Percentiles rank a stretch among this genome's conserved stretches.
Evolutionary conservation across 305 asterid genomes (phyloP).

Genomic region (Fraxinus ornus): DNA sequence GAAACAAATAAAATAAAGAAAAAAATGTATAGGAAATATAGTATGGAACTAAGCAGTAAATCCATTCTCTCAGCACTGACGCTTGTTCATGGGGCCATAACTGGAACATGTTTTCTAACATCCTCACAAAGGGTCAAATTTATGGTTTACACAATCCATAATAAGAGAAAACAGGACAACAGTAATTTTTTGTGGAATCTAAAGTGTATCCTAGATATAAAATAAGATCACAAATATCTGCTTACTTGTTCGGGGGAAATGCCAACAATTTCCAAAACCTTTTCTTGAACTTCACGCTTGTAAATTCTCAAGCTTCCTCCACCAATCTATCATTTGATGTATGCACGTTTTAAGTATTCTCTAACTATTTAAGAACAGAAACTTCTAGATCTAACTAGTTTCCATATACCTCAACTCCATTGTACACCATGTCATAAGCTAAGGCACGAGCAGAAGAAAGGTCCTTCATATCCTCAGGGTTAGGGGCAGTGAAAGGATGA

Average conservation of each 20-base stretch:
- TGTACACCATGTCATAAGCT: constrained; percentile 98
- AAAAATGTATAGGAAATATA: neutral
- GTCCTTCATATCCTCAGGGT: constrained; percentile 84
- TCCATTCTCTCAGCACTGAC: neutral
- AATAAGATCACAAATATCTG: constrained; percentile 15
- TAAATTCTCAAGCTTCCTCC: constrained; percentile 98
- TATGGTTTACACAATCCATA: neutral
- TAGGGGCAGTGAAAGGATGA: constrained; percentile 97
- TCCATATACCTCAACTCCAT: constrained; percentile 82
- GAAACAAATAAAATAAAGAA: neutral
- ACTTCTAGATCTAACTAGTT: constrained; percentile 7
- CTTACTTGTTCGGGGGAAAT: constrained; percentile 74
- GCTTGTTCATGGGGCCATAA: neutral
- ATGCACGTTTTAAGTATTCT: neutral
- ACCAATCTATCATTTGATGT: constrained; percentile 59
- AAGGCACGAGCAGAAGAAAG: constrained; percentile 92
- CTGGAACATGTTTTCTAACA: neutral
- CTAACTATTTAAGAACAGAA: constrained; percentile 3
- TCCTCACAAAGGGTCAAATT: neutral
- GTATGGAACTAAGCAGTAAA: neutral
- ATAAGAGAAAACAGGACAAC: neutral
- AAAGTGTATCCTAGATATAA: neutral
- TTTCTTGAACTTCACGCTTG: constrained; percentile 88
- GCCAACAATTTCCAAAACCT: constrained; percentile 84
- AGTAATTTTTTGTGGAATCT: neutral